phyloP scores from a whole-genome alignment of 2,329 filamentous ascomycete genomes.

The Colletotrichum sp. region DNA sequence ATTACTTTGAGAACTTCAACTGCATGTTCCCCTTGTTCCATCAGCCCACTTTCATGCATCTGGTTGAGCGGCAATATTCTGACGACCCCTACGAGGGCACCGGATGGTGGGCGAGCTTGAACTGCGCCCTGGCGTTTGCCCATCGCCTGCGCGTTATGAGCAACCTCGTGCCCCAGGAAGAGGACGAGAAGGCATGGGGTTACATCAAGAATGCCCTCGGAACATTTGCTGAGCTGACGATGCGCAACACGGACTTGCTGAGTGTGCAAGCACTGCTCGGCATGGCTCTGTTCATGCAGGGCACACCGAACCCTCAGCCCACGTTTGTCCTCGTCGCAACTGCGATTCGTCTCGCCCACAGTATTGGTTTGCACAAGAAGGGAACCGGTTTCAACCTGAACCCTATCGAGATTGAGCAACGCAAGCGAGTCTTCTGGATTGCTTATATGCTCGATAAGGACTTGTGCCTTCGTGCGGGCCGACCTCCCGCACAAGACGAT shows the following conservation, averaged over 20 bases:
- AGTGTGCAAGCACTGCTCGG: constrained; percentile 94
- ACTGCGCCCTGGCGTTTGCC: constrained; percentile 91
- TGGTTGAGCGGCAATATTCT: constrained; percentile 94
- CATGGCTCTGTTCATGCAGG: constrained; percentile 94
- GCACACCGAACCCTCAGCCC: constrained; percentile 95
- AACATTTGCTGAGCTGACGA: constrained; percentile 88
- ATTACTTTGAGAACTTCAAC: constrained; percentile 99
- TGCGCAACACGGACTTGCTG: constrained; percentile 93
- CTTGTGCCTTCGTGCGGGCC: constrained; percentile 62
- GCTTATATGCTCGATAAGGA: constrained; percentile 71
- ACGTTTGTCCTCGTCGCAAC: constrained; percentile 90
- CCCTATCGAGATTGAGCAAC: constrained; percentile 91
- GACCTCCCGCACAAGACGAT: constrained; percentile 67
- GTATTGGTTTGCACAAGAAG: constrained; percentile 92
- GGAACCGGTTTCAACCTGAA: constrained; percentile 94
- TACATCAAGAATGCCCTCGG: constrained; percentile 97
- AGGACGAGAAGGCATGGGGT: constrained; percentile 93
- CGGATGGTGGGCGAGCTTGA: constrained; percentile 98
- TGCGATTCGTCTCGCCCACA: constrained; percentile 89
- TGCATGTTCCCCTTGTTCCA: constrained; percentile 98
- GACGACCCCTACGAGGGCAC: constrained; percentile 91
- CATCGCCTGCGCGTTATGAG: constrained; percentile 94
- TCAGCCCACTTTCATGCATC: constrained; percentile 97
- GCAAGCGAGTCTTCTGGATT: constrained; percentile 71
- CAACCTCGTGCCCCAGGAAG: constrained; percentile 86